phyloP scores from a whole-genome alignment of 164 flowering plant species.

The Sedum album region DNA sequence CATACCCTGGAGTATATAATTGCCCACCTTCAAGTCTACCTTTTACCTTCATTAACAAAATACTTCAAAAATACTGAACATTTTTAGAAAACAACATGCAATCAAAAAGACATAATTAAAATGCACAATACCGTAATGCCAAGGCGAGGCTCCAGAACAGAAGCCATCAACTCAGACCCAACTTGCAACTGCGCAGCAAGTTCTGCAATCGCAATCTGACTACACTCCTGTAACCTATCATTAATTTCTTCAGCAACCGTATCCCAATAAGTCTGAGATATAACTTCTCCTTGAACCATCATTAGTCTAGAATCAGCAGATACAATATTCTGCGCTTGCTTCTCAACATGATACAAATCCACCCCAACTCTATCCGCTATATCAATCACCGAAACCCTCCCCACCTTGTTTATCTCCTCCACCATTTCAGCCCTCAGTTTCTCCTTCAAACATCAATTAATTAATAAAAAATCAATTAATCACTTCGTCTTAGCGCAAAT shows the following conservation, averaged over 20 bases:
- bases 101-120: neutral
- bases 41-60: conserved; percentile 49
- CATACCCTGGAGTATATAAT: conserved; percentile 85
- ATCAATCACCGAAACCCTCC: conserved; percentile 85
- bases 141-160: conserved; percentile 72
- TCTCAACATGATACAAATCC: conserved; percentile 89
- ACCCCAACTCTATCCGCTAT: conserved; percentile 73
- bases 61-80: neutral
- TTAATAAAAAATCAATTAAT: neutral
- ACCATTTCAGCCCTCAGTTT: conserved; percentile 75
- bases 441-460: conserved; percentile 34
- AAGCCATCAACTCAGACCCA: conserved; percentile 58
- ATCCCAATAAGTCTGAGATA: conserved; percentile 84
- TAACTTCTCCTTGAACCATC: conserved; percentile 88
- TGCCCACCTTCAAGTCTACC: conserved; percentile 98
- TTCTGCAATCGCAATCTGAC: conserved; percentile 89
- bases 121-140: conserved; percentile 51
- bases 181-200: conserved; percentile 76
- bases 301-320: conserved; percentile 43
- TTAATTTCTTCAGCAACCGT: conserved; percentile 77
- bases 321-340: conserved; percentile 59
- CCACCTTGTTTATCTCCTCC: conserved; percentile 47
- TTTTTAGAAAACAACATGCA: neutral
- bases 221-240: conserved; percentile 88
- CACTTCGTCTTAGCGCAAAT: too few species aligned